A percentile compares a stretch with the other conserved stretches of the same genome.
phyloP scores from a whole-genome alignment of 257 asterid species.

The Mitragyna speciosa region DNA sequence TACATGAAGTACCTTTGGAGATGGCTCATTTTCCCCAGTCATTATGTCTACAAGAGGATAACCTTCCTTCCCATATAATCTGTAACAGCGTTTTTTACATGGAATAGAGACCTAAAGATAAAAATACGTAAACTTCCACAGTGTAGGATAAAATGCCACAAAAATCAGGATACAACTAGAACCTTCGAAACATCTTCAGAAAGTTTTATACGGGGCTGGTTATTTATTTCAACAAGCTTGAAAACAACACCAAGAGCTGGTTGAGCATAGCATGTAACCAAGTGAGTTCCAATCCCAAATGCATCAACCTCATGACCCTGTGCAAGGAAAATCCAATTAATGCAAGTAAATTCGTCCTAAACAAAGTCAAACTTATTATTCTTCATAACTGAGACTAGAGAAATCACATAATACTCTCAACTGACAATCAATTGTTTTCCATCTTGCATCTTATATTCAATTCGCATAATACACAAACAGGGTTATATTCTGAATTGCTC shows the following conservation, averaged over 20 bases:
- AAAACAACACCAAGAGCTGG: slow-evolving; percentile 96
- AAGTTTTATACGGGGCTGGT: slow-evolving; percentile 94
- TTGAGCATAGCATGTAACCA: slow-evolving; percentile 98
- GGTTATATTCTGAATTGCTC: not conserved
- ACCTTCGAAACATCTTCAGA: slow-evolving; percentile 99
- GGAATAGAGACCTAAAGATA: slow-evolving; percentile 86
- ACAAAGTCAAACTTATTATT: not conserved
- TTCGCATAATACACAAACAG: not conserved
- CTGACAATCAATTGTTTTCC: slow-evolving; percentile 5
- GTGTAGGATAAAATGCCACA: slow-evolving; percentile 4
- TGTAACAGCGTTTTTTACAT: slow-evolving; percentile 91
- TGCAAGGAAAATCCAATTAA: slow-evolving; percentile 16
- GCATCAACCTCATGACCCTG: slow-evolving; percentile 98
- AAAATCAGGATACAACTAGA: slow-evolving; percentile 15
- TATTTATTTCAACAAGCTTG: slow-evolving; percentile 91
- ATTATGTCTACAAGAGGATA: slow-evolving; percentile 95
- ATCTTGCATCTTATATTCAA: not conserved
- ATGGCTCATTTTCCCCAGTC: slow-evolving; percentile 85
- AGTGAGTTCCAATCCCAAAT: slow-evolving; percentile 92
- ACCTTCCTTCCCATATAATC: slow-evolving; percentile 90
- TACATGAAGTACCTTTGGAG: slow-evolving; percentile 67
- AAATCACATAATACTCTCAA: not conserved
- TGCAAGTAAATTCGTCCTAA: not conserved
- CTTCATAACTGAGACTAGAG: not conserved
- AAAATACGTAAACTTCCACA: slow-evolving; percentile 19